Evolutionary conservation across 768 basidiomycete genomes (phyloP).

Genomic region (Phylloporus arenicola): DNA sequence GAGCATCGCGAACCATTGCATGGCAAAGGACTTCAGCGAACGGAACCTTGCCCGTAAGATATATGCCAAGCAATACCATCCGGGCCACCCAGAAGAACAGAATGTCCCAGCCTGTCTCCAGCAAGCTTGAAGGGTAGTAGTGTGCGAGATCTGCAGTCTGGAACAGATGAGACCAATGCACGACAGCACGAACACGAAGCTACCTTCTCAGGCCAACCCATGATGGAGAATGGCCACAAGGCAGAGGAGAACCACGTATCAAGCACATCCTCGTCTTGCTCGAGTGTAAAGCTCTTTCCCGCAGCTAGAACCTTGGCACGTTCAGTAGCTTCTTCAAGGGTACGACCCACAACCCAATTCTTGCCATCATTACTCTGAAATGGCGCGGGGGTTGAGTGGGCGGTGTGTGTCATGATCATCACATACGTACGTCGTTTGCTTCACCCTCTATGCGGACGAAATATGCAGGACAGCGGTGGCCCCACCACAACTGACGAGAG

Average conservation of each 20-base stretch:
- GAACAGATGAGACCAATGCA: slow-evolving; percentile 1
- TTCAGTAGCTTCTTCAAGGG: slow-evolving; percentile 66
- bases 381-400: neutral
- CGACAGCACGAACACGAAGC: neutral
- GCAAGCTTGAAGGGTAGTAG: slow-evolving; percentile 86
- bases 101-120: slow-evolving; percentile 99
- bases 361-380: slow-evolving; percentile 59
- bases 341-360: slow-evolving; percentile 90
- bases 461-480: slow-evolving; percentile 93
- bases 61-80: slow-evolving; percentile 90
- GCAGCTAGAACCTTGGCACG: slow-evolving; percentile 67
- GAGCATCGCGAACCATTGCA: slow-evolving; percentile 98
- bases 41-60: slow-evolving; percentile 86
- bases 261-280: slow-evolving; percentile 95
- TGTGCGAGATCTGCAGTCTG: slow-evolving; percentile 71
- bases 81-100: slow-evolving; percentile 99
- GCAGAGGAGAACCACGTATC: slow-evolving; percentile 99
- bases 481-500: slow-evolving; percentile 99
- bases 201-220: slow-evolving; percentile 96
- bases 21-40: slow-evolving; percentile 96
- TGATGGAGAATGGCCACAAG: slow-evolving; percentile 94
- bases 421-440: slow-evolving; percentile 51
- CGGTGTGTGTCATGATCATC: neutral
- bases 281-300: slow-evolving; percentile 64
- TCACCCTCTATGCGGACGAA: slow-evolving; percentile 80